phyloP scores from a whole-genome alignment of 441 rosid species.

The Adansonia madagascariensis region DNA sequence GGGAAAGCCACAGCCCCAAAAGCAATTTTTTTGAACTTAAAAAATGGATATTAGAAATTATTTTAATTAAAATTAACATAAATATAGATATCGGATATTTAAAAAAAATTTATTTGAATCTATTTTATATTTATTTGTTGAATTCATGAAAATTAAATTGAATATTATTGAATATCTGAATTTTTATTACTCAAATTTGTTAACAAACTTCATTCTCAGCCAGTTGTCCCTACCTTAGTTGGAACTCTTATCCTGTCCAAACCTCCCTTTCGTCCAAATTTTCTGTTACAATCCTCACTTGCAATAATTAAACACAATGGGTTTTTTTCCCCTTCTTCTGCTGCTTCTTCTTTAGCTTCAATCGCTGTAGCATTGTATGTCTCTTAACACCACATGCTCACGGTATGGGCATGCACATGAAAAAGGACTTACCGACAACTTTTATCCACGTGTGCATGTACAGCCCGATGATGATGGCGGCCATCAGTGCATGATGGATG shows the following conservation, averaged over 20 bases:
- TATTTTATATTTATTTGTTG: too few relatives aligned
- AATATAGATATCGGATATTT: too few relatives aligned
- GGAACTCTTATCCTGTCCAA: conserved; percentile 35
- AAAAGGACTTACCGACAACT: conserved; percentile 25
- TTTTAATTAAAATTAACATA: too few relatives aligned
- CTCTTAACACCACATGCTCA: conserved; percentile 34
- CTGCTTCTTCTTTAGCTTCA: conserved; percentile 16
- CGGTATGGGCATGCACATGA: conserved; percentile 45
- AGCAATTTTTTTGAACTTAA: too few relatives aligned
- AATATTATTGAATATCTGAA: neutral
- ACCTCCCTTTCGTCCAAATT: neutral
- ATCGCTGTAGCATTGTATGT: conserved; percentile 9
- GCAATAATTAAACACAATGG: conserved; percentile 27
- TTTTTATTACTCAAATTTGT: neutral
- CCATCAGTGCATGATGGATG: conserved; percentile 4
- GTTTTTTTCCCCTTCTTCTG: neutral
- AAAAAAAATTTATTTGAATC: too few relatives aligned
- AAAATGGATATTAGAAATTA: too few relatives aligned
- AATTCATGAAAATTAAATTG: too few relatives aligned
- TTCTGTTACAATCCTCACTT: conserved; percentile 17
- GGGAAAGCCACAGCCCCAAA: conserved; percentile 18
- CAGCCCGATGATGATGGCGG: conserved; percentile 12
- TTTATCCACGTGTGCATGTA: conserved; percentile 25
- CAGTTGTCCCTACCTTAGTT: conserved; percentile 38
- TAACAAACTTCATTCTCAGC: conserved; percentile 31